phyloP scores from a whole-genome alignment of 108 stramenopile genomes.

The Nitzschia sp. region DNA sequence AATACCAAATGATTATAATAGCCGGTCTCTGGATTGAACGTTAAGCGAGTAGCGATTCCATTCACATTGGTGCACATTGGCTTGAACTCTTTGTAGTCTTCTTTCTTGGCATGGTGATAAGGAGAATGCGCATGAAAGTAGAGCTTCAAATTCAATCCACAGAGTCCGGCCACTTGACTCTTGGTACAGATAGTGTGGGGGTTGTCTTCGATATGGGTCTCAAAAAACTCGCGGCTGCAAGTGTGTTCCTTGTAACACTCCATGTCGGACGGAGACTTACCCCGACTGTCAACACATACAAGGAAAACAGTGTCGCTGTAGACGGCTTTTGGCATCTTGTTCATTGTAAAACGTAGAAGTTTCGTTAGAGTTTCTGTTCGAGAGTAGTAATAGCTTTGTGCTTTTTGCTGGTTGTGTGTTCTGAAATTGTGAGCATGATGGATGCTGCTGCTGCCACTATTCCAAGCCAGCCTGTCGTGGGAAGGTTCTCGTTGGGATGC shows the following conservation, averaged over 20 bases:
- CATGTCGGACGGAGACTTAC: not conserved
- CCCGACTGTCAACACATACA: constrained; percentile 13
- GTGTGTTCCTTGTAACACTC: constrained; percentile 4
- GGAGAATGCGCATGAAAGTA: constrained; percentile 13
- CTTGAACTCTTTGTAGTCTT: not conserved
- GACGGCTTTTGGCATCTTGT: too few species aligned
- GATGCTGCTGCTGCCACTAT: not conserved
- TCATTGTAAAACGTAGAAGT: too few species aligned
- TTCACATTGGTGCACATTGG: constrained; percentile 7
- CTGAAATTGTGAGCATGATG: not conserved
- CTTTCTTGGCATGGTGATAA: not conserved
- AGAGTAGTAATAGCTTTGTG: not conserved
- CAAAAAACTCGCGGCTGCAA: constrained; percentile 17
- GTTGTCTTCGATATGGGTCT: constrained; percentile 14
- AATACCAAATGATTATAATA: constrained; percentile 10
- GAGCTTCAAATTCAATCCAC: constrained; percentile 21
- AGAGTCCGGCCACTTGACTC: constrained; percentile 39
- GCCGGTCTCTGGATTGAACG: constrained; percentile 12
- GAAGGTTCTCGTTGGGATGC: not conserved
- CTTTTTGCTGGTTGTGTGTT: not conserved
- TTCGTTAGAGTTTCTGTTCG: not conserved
- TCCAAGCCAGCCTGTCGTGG: not conserved
- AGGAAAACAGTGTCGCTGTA: not conserved
- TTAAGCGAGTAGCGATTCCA: constrained; percentile 13
- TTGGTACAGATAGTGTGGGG: constrained; percentile 15